phyloP scores from a whole-genome alignment of 2,329 filamentous ascomycete species.

The Talaromyces piceae region DNA sequence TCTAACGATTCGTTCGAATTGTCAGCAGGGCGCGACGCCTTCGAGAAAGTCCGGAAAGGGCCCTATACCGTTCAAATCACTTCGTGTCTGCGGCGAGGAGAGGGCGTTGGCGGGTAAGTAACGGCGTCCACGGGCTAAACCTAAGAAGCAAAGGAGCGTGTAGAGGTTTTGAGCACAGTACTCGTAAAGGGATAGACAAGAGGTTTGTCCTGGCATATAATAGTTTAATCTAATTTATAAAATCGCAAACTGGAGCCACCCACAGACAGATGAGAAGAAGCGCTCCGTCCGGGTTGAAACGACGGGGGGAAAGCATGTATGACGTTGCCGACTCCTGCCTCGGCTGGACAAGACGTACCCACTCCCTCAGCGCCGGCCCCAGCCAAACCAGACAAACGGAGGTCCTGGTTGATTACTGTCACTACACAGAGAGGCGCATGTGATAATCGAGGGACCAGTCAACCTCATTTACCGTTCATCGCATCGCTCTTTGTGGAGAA shows the following conservation, averaged over 20 bases:
- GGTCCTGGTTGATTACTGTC: too few species aligned
- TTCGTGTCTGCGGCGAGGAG: not conserved
- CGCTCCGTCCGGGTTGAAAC: not conserved
- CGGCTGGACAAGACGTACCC: conserved; percentile 3
- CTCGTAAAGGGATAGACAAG: not conserved
- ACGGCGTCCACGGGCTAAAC: not conserved
- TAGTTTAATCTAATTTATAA: too few species aligned
- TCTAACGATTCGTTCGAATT: not conserved
- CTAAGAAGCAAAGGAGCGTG: not conserved
- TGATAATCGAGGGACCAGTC: not conserved
- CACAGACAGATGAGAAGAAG: not conserved
- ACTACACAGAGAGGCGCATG: too few species aligned
- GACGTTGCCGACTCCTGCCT: conserved; percentile 13
- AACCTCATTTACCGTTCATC: too few species aligned
- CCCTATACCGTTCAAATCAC: not conserved
- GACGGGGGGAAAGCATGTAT: not conserved
- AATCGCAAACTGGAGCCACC: too few species aligned
- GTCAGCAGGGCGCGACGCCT: not conserved
- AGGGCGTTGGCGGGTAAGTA: not conserved
- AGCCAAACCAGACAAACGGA: not conserved
- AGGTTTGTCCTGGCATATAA: not conserved
- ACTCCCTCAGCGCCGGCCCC: not conserved
- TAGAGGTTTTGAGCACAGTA: not conserved
- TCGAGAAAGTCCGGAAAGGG: not conserved
- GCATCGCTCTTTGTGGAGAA: too few species aligned